Base-by-base conservation (phyloP, 2,329 filamentous ascomycete species). In the Monilinia fructicola region DNA sequence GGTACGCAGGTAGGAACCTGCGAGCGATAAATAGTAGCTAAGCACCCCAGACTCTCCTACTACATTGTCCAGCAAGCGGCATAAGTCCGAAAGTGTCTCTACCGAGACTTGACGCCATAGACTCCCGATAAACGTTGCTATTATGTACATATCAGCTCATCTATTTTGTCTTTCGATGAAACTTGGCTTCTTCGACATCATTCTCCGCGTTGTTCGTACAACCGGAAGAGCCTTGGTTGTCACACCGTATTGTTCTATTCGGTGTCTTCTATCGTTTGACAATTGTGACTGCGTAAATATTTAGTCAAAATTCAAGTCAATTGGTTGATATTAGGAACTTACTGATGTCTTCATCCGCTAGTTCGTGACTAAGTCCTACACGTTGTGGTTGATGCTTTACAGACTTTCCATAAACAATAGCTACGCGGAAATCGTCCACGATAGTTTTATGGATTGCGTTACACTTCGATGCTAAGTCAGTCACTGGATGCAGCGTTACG, bases 341-440 rank as follows among this genome's bases (percentile, higher is more conserved):
- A 76, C 75, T 92, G 79, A 99, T 97, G 81, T 99, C 95, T 81
- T 99, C 95, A 78, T 99, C 95, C 67, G 88, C 92, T 75, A 99
- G 84, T 82, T 97, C 92, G 78, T 99, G 95, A 64, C 86, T 82
- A 71, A 99, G 84, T 60, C 95, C 95, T 70, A 98, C 95, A 75
- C 93, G 87, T 81, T 99, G 95, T 71, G 95, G 95, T 81, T 98
- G 95, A 81, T 99, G 95, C 84, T 98, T 98, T 73, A 98, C 94
- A 66, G 93, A 97, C 78, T 94, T 95, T 73, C 95, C 95, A 79
- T 98, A 99, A 53, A 99, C 95, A 76, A 99, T 90, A 65, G 95
- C 95, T 69, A 89, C 87, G 80, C 94, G 96, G 84, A 99, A 99
- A 74, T 97, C 90, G 74, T 99, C 95, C 66, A 95, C 85, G 77